A percentile compares a stretch with the other conserved stretches of the same genome.
Evolutionary conservation across 441 rosid genomes (phyloP).

Genomic region (Gossypium gossypioides): DNA sequence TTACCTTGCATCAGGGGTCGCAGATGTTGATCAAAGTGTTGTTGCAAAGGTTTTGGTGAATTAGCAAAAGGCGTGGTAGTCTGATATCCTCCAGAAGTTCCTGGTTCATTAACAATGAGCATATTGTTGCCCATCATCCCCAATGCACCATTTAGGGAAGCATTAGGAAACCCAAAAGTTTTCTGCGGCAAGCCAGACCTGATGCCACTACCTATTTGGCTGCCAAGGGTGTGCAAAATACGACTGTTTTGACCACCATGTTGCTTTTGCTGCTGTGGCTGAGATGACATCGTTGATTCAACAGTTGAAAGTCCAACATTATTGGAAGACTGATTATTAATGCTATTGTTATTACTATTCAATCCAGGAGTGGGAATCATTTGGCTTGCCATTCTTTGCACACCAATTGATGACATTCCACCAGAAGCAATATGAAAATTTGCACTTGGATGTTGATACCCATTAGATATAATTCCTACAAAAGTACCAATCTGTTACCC

Average conservation of each 20-base stretch:
- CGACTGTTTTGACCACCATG: conserved; percentile 74
- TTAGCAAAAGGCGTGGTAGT: conserved; percentile 37
- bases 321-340: conserved; percentile 43
- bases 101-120: conserved; percentile 49
- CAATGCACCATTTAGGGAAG: conserved; percentile 51
- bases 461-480: conserved; percentile 67
- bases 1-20: conserved; percentile 60
- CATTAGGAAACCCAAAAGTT: conserved; percentile 61
- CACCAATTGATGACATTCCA: conserved; percentile 65
- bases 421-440: conserved; percentile 65
- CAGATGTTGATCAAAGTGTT: conserved; percentile 64
- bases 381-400: conserved; percentile 64
- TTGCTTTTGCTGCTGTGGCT: conserved; percentile 67
- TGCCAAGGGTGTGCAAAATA: conserved; percentile 64
- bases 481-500: conserved; percentile 6
- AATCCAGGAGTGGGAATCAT: conserved; percentile 99
- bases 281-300: conserved; percentile 58
- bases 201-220: conserved; percentile 68
- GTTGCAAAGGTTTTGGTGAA: conserved; percentile 60
- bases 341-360: conserved; percentile 32
- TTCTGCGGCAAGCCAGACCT: conserved; percentile 78
- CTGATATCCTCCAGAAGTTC: conserved; percentile 49
- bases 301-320: conserved; percentile 58
- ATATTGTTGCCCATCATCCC: conserved; percentile 58
- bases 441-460: conserved; percentile 69